Evolutionary conservation across 2,329 filamentous ascomycete species (phyloP), one percentile per base, ranked within the genome.

Genomic region (Venturia carpophila): DNA sequence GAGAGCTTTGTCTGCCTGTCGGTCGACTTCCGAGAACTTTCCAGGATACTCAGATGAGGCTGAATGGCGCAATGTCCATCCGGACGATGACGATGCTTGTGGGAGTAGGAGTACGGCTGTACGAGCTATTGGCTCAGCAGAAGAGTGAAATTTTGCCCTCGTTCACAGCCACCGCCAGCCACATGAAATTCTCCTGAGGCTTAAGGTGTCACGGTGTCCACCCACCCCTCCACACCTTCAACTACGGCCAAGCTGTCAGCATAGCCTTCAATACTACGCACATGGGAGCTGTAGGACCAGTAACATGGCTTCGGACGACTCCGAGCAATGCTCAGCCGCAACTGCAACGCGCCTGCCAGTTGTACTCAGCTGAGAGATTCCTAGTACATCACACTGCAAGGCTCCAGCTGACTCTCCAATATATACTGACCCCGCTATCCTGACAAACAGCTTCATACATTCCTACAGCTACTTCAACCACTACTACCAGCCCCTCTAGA

Each of bases 381-480:
- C 9, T 17, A 9, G n/a, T 3, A 30, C 5, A 27, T 34, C 24
- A 55, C 13, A 58, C 37, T 27, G 37, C 52, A 58, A 58, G 52
- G 52, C 52, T 58, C 5, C 27, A 37, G 52, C 49, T 34, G 49
- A 56, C 30, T 37, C 30, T 56, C 17, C 17, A 34, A n/a, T 58
- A 58, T 58, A 37, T 58, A 58, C 15, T 58, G 30, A 37, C 52
- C 52, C 52, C 52, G 52, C 52, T 58, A 58, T 37, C 30, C 52
- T 58, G 27, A 34, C 27, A 11, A 56, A n/a, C 52, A 34, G 27
- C 49, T 55, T 37, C 52, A 58, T 19, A 37, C 1, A 27, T 5
- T 21, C 37, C 30, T 58, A 58, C 52, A 58, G 52, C 30, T 37
- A n/a, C 52, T 7, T 37, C 5, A 1, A n/a, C 27, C n/a, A 10